Evolutionary conservation across 2,329 filamentous ascomycete species (phyloP).

Genomic region (Penicillium sp.): DNA sequence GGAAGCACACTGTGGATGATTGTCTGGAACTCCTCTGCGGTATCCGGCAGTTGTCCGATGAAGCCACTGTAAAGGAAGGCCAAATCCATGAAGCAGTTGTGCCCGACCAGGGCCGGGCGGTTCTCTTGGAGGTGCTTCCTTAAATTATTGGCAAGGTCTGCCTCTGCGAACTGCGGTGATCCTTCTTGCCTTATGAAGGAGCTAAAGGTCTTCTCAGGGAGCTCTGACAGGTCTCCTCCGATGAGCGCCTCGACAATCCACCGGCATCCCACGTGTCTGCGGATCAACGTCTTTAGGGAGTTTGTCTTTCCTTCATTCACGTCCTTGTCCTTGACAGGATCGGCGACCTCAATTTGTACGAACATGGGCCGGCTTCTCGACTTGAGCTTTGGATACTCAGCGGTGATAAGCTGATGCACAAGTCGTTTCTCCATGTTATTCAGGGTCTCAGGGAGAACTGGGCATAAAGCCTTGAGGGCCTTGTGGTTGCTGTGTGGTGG

Average conservation of each 20-base stretch:
- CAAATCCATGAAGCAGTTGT: slow-evolving; percentile 64
- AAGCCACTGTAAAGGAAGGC: slow-evolving; percentile 63
- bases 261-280: slow-evolving; percentile 43
- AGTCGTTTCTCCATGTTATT: slow-evolving; percentile 64
- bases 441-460: slow-evolving; percentile 34
- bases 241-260: slow-evolving; percentile 50
- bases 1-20: slow-evolving; percentile 57
- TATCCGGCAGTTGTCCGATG: slow-evolving; percentile 58
- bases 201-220: slow-evolving; percentile 35
- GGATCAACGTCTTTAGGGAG: slow-evolving; percentile 28
- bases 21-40: slow-evolving; percentile 54
- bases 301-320: slow-evolving; percentile 30
- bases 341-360: slow-evolving; percentile 41
- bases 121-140: slow-evolving; percentile 46
- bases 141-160: slow-evolving; percentile 32
- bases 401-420: slow-evolving; percentile 65
- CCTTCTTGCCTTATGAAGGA: slow-evolving; percentile 21
- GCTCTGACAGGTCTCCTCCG: slow-evolving; percentile 41
- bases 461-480: neutral
- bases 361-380: slow-evolving; percentile 39
- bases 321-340: slow-evolving; percentile 36
- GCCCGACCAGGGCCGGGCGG: slow-evolving; percentile 57
- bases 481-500: slow-evolving; percentile 26
- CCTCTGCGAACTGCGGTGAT: slow-evolving; percentile 16
- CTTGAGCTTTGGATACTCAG: slow-evolving; percentile 53